A percentile compares a stretch with the other conserved stretches of the same genome.
phyloP scores from a whole-genome alignment of 768 basidiomycete species.

The Cystobasidium onofrii region DNA sequence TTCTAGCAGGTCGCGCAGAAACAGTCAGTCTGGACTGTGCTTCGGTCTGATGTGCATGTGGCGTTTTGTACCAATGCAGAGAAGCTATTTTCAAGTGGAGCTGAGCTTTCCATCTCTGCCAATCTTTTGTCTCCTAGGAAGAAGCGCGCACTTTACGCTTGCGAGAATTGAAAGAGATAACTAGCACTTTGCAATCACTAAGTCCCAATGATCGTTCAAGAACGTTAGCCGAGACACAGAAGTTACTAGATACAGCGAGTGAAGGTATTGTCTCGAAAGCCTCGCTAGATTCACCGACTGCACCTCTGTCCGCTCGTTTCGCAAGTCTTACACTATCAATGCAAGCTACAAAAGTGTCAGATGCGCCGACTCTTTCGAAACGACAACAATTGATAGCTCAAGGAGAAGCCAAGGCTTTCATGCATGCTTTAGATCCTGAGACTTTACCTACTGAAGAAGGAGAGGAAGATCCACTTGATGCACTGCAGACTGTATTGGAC shows the following conservation, averaged over 20 bases:
- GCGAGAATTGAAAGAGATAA: neutral
- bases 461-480: slow-evolving; percentile 11
- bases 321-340: neutral
- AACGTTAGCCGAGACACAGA: slow-evolving; percentile 3
- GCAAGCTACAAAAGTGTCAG: slow-evolving; percentile 5
- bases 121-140: too few species aligned
- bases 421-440: neutral
- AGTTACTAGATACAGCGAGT: neutral
- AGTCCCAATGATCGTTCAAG: neutral
- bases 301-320: slow-evolving; percentile 7
- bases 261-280: neutral
- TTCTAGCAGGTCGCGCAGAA: slow-evolving; percentile 12
- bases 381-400: neutral
- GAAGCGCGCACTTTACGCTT: neutral
- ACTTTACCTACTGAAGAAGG: neutral
- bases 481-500: slow-evolving; percentile 5
- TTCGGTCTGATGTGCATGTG: neutral
- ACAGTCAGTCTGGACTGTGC: neutral
- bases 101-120: too few species aligned
- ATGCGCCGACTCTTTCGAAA: slow-evolving; percentile 4
- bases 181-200: neutral
- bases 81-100: too few species aligned
- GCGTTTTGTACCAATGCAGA: neutral
- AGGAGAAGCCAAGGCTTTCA: slow-evolving; percentile 21
- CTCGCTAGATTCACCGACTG: neutral